Base-by-base conservation (phyloP, 1,139 yeast species). In the Pneumocystis carinii region DNA sequence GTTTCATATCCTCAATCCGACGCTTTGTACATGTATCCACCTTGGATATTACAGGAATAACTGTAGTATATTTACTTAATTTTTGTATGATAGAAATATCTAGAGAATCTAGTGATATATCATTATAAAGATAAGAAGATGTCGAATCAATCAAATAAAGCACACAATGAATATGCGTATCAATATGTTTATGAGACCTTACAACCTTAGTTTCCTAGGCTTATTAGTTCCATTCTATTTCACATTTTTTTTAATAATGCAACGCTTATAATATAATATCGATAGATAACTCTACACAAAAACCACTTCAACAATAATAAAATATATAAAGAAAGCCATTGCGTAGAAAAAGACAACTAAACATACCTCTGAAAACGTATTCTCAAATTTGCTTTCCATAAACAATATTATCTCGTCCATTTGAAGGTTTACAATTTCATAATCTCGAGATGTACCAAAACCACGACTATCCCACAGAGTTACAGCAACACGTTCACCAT, bases 111-210 rank as follows among this genome's bases (percentile, higher is more conserved):
- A 19, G 27, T 19, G 59, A 17, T 17, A 17, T 4, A 17, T 41
- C 32, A 24, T 48, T 24, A 7, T 24, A 29, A 48, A 48, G 27
- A 48, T 24, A 48, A 57, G 59, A 19, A 27, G 41, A 37, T 19
- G 29, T 37, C 27, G 59, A 36, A 57, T 57, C 59, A 8, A 57
- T 37, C 41, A 57, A 14, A 29, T 57, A 57, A 37, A 57, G 24
- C 27, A 57, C 59, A 39, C 59, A 57, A 39, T 57, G 59, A 37
- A 57, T 57, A 57, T 57, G 59, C 12, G 59, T 57, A 29, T 57
- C 59, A 1, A 57, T 48, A 24, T 48, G 12, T 39, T 57, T 57
- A 37, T 57, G 38, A 10, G 42, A 7, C n/a, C 59, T 29, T 27
- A 24, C 24, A 39, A 57, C 59, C 27, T 57, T 57, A 15, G 41